Conservation (phyloP, 306 rosid species). For the Echinosophora koreensis region DNA sequence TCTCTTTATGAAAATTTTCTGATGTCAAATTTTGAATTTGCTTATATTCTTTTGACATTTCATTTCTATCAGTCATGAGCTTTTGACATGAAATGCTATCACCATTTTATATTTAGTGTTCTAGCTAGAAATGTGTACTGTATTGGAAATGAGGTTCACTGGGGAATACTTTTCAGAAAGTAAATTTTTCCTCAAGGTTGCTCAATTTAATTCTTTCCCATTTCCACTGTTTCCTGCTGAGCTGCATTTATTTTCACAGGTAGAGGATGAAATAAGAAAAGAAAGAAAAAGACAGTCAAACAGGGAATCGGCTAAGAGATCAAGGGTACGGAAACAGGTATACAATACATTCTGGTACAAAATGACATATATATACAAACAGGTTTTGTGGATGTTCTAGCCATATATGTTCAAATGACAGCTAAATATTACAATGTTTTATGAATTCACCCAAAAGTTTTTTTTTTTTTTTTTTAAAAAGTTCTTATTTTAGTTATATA, state of each 20-base stretch:
- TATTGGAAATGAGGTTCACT: constrained; percentile 12
- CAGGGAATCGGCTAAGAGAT: constrained; percentile 71
- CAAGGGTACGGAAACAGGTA: constrained; percentile 69
- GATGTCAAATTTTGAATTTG: constrained; percentile 1
- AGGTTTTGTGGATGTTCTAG: constrained; percentile 11
- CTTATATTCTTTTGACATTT: constrained; percentile 1
- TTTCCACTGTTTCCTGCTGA: constrained; percentile 25
- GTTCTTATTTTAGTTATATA: not conserved
- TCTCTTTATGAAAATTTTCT: not conserved
- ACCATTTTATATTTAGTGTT: constrained; percentile 14
- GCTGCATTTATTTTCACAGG: constrained; percentile 55
- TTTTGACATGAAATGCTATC: constrained; percentile 1
- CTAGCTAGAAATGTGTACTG: constrained; percentile 17
- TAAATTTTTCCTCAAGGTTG: constrained; percentile 11
- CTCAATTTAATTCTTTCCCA: constrained; percentile 19
- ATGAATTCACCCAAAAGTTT: not conserved
- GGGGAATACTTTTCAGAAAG: constrained; percentile 27
- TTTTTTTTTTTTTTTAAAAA: not conserved
- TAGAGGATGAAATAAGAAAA: constrained; percentile 51
- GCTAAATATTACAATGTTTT: constrained; percentile 16
- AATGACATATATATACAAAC: no score
- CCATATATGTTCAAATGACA: constrained; percentile 24
- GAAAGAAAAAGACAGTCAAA: constrained; percentile 69
- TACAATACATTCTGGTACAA: constrained; percentile 25
- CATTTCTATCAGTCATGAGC: constrained; percentile 18